These are phyloP conservation scores for Citrus trifoliata DNA, from an alignment of 345 rosid genomes.

Conservation along the genomic window DNA sequence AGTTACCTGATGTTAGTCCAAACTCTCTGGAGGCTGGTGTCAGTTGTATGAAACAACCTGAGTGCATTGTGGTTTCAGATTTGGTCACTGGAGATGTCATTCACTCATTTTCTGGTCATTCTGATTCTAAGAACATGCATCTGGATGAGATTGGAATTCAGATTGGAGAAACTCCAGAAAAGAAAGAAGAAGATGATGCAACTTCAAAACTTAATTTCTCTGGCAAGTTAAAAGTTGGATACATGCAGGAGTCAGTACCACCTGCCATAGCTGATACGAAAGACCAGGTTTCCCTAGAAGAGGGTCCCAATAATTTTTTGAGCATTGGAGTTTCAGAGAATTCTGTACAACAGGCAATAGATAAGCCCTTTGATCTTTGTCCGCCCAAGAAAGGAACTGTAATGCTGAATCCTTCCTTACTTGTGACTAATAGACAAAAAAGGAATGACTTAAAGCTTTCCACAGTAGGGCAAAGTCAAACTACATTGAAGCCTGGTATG, in stretches of 20 bases:
- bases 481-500: conserved; percentile 63
- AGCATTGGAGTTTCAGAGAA: conserved; percentile 9
- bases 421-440: conserved; percentile 37
- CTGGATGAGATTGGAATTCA: background rate
- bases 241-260: background rate
- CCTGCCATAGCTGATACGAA: conserved; percentile 4
- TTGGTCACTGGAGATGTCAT: background rate
- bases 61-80: background rate
- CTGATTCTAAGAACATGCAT: background rate
- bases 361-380: conserved; percentile 48
- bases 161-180: conserved; percentile 4
- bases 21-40: background rate
- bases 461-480: conserved; percentile 21
- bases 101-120: background rate
- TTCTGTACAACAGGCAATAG: conserved; percentile 8
- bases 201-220: background rate
- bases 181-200: background rate
- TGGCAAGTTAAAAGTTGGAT: conserved; percentile 3
- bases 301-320: conserved; percentile 1
- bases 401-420: conserved; percentile 41
- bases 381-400: conserved; percentile 18
- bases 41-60: background rate
- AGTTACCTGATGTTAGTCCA: background rate
- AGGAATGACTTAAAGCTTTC: conserved; percentile 34
- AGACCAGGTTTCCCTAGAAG: conserved; percentile 7